Evolutionary conservation across 345 rosid genomes (phyloP).

Genomic region (Brassica incana): DNA sequence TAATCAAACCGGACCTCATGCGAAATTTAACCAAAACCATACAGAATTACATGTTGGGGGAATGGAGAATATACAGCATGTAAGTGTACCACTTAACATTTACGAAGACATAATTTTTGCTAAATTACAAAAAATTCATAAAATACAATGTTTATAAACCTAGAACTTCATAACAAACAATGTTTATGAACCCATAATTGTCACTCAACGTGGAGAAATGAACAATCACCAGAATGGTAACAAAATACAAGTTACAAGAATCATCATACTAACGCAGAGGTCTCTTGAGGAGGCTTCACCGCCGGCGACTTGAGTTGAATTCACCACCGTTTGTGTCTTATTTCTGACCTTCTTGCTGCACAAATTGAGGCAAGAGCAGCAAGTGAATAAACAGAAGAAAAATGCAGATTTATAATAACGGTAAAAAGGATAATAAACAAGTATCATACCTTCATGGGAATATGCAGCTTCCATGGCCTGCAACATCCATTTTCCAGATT

Average conservation of each 20-base stretch:
- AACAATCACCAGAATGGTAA: constrained; percentile 42
- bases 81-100: not conserved
- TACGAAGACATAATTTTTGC: not conserved
- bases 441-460: constrained; percentile 89
- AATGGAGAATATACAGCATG: not conserved
- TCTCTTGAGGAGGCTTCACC: constrained; percentile 28
- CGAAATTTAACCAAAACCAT: not conserved
- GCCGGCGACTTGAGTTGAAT: constrained; percentile 46
- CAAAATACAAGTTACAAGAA: constrained; percentile 45
- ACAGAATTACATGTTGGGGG: not conserved
- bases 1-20: not conserved
- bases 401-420: not conserved
- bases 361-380: not conserved
- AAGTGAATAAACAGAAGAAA: not conserved
- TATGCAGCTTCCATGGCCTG: constrained; percentile 91
- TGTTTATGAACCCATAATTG: not conserved
- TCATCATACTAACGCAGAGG: constrained; percentile 29
- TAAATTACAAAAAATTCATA: not conserved
- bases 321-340: constrained; percentile 55
- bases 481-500: not conserved
- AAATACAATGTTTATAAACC: not conserved
- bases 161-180: not conserved
- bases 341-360: constrained; percentile 76
- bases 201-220: constrained; percentile 23
- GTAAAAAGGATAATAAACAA: not conserved